Evolutionary conservation across 495 filamentous ascomycete genomes (phyloP), one percentile per base, ranked within the genome.

Genomic region (Monascus purpureus): DNA sequence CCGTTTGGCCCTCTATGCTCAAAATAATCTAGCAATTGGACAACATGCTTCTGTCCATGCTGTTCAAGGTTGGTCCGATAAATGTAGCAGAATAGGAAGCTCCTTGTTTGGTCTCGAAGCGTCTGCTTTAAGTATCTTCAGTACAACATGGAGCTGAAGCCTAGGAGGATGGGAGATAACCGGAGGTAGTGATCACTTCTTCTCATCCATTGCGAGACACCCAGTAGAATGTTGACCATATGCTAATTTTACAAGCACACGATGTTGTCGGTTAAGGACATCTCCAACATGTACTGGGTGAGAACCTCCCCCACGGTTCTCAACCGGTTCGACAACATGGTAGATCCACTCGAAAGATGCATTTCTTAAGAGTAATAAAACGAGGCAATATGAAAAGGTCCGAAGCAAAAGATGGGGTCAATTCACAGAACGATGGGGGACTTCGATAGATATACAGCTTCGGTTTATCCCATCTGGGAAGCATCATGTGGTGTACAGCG

Each of bases 271-370:
- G 19, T 45, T 31, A 8, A 61, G 35, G 11, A 43, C 20, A 22
- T 61, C 55, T 29, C 51, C 50, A 7, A 63, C 29, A 27, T 52
- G 45, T 13, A 59, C 38, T 8, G 57, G 57, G 31, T 63, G 57
- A 17, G 43, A 50, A 8, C 57, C 57, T 13, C 54, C 52, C 2
- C 24, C 17, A 8, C 47, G 35, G 31, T 58, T 55, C 37, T 52
- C 43, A 11, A 51, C 27, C 24, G 38, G 33, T 23, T 52, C 51
- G 3, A 50, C 28, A 16, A 4, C 28, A 18, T 30, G 8, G 12
- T 14, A 30, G 13, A 30, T 30, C 8, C 28, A 15, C n/a, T 30
- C 28, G 12, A 30, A 30, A 15, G 28, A 9, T 22, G 9, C 20
- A 22, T 22, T 22, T 22, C 9, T 4, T 9, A 22, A 22, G 9